Conservation (phyloP, 208 protist species). For the Crithidia sp. region DNA sequence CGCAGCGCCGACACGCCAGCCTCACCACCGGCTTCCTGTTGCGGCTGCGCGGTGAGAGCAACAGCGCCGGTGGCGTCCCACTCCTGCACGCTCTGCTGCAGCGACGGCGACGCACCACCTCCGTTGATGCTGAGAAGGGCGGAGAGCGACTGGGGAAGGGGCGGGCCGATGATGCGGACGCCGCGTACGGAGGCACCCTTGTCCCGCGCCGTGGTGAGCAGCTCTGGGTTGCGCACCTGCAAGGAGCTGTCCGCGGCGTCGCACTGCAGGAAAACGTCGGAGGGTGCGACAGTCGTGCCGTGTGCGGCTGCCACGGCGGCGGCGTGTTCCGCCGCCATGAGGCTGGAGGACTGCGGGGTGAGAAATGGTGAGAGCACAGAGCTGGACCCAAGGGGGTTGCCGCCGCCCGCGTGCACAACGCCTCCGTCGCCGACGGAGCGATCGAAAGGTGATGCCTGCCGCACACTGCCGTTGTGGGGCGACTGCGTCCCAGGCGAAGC, state of each 20-base stretch:
- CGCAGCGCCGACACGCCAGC: neutral
- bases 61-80: neutral
- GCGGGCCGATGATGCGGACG: slow-evolving; percentile 15
- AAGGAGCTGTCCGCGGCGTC: neutral
- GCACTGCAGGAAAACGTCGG: slow-evolving; percentile 14
- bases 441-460: neutral
- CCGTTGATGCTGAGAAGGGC: neutral
- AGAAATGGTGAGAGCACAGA: neutral
- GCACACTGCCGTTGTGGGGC: neutral
- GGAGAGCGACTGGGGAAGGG: slow-evolving; percentile 10
- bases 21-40: neutral
- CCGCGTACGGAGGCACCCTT: neutral
- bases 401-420: neutral
- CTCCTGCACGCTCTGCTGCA: neutral
- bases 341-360: neutral
- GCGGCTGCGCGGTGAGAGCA: neutral
- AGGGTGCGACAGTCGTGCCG: neutral
- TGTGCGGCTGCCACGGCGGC: neutral
- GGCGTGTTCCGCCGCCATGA: neutral
- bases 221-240: slow-evolving; percentile 10
- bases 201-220: neutral
- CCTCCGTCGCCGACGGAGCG: neutral
- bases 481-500: slow-evolving; percentile 1
- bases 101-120: neutral
- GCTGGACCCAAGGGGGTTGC: slow-evolving; percentile 2